Percentiles rank a stretch among this genome's conserved stretches.
phyloP scores from a whole-genome alignment of 2,329 filamentous ascomycete genomes.

The Epichloe gansuensis region DNA sequence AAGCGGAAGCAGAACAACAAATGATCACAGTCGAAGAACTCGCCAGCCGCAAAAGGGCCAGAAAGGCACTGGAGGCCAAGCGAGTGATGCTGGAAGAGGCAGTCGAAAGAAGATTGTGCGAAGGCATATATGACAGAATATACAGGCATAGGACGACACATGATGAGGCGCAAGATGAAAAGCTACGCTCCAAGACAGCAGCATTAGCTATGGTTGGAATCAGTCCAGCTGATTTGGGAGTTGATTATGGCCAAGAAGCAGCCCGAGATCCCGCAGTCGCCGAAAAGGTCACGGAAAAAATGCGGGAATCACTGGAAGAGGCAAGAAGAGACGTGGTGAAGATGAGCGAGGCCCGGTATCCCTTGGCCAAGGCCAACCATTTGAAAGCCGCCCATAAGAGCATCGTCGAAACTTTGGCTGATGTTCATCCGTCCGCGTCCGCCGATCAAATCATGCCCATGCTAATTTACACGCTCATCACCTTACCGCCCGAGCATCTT shows the following conservation, averaged over 20 bases:
- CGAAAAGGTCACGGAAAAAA: slow-evolving; percentile 50
- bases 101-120: slow-evolving; percentile 74
- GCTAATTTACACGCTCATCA: slow-evolving; percentile 91
- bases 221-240: slow-evolving; percentile 68
- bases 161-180: slow-evolving; percentile 90
- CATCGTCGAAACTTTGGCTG: slow-evolving; percentile 73
- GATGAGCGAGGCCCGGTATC: slow-evolving; percentile 82
- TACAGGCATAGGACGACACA: slow-evolving; percentile 86
- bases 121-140: slow-evolving; percentile 74
- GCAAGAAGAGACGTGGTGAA: slow-evolving; percentile 56
- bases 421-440: slow-evolving; percentile 66
- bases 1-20: slow-evolving; percentile 49
- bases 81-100: slow-evolving; percentile 71
- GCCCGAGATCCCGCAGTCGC: slow-evolving; percentile 43
- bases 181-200: slow-evolving; percentile 84
- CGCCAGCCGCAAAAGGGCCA: slow-evolving; percentile 62
- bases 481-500: slow-evolving; percentile 70
- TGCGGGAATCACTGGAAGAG: slow-evolving; percentile 56
- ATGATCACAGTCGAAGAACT: slow-evolving; percentile 88
- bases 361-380: slow-evolving; percentile 79
- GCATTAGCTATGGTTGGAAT: slow-evolving; percentile 86
- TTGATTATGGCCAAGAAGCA: slow-evolving; percentile 52
- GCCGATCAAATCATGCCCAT: slow-evolving; percentile 96
- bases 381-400: slow-evolving; percentile 82
- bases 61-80: slow-evolving; percentile 68